phyloP scores from a whole-genome alignment of 805 yeast species.

The Nakazawaea laoshanensis region DNA sequence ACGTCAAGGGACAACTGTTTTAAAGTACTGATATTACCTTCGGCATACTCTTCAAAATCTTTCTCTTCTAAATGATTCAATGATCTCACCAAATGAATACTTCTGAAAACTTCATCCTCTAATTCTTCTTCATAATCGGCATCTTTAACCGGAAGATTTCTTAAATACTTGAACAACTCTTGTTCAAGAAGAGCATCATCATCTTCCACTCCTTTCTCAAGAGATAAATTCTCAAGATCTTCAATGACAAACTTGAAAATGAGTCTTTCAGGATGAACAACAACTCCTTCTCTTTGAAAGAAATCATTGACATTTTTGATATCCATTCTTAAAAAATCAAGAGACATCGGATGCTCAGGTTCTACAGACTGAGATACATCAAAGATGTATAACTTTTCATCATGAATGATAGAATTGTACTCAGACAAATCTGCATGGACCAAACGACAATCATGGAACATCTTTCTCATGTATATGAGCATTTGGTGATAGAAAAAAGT shows the following conservation, averaged over 20 bases:
- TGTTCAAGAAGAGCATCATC: constrained; percentile 25
- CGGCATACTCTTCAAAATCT: constrained; percentile 71
- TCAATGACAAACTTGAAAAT: constrained; percentile 73
- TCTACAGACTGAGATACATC: constrained; percentile 98
- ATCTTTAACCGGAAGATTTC: constrained; percentile 48
- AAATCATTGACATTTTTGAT: constrained; percentile 91
- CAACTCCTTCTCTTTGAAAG: constrained; percentile 65
- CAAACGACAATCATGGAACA: constrained; percentile 81
- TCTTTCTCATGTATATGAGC: constrained; percentile 74
- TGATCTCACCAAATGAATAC: constrained; percentile 68
- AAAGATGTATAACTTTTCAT: constrained; percentile 70
- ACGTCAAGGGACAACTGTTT: constrained; percentile 33
- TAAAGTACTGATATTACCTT: constrained; percentile 76
- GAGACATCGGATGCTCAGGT: constrained; percentile 95
- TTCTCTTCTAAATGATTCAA: constrained; percentile 83
- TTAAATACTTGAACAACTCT: constrained; percentile 27
- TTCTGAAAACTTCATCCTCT: constrained; percentile 80
- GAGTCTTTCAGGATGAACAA: constrained; percentile 72
- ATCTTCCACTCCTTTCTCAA: constrained; percentile 27
- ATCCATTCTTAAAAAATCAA: constrained; percentile 95
- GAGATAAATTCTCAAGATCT: constrained; percentile 25
- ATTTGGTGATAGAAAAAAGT: constrained; percentile 66
- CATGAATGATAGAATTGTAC: constrained; percentile 83
- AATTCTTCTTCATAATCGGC: constrained; percentile 45
- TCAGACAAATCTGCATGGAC: constrained; percentile 97